phyloP scores from a whole-genome alignment of 106 monocot species.

The Posidonia australis region DNA sequence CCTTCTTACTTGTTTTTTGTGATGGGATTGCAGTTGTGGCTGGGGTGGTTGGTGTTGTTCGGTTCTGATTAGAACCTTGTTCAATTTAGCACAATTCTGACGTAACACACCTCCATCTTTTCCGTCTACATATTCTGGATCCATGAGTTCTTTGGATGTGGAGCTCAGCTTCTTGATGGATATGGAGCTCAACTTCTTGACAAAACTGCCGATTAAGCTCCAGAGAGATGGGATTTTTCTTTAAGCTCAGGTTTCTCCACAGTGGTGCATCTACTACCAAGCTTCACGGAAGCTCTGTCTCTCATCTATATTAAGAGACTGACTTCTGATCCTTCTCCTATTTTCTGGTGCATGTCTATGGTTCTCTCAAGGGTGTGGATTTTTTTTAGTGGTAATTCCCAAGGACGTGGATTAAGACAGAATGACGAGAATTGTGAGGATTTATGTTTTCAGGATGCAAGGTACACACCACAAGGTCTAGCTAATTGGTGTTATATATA shows the following conservation, averaged over 20 bases:
- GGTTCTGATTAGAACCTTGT: background rate
- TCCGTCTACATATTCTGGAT: background rate
- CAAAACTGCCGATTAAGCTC: background rate
- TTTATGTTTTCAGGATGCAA: too few relatives aligned
- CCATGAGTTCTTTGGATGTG: background rate
- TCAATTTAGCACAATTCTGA: background rate
- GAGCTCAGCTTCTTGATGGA: background rate
- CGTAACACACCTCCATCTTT: background rate
- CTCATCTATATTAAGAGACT: background rate
- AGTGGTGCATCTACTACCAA: background rate
- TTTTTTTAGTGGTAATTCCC: too few relatives aligned
- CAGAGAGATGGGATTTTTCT: background rate
- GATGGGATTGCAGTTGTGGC: constrained; percentile 15
- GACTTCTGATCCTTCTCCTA: background rate
- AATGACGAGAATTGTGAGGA: too few relatives aligned
- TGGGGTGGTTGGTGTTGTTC: background rate
- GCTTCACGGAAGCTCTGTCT: background rate
- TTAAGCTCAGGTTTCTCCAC: background rate
- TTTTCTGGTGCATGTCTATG: background rate
- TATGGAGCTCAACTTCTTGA: background rate
- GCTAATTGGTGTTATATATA: too few relatives aligned
- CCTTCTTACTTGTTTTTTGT: constrained; percentile 80
- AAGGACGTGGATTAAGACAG: too few relatives aligned
- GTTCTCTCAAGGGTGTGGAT: too few relatives aligned
- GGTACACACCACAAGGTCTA: too few relatives aligned